A percentile compares a stretch with the other conserved stretches of the same genome.
Evolutionary conservation across 495 filamentous ascomycete species (phyloP).

Genomic region (Penicillium malachiteum): DNA sequence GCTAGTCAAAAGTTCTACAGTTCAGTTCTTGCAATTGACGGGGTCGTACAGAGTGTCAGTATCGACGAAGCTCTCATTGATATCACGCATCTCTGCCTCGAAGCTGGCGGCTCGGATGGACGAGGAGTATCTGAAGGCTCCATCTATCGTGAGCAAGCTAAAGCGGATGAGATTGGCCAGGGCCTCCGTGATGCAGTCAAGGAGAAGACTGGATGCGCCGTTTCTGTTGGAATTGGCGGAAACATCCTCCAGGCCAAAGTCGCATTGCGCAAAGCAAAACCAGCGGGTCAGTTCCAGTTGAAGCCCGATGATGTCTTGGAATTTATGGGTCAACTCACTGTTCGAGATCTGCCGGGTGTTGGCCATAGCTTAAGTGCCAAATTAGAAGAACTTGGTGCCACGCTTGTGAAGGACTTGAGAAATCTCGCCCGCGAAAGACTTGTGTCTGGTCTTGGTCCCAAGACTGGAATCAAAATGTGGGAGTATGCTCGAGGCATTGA

Average conservation of each 20-base stretch:
- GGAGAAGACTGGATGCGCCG: constrained; percentile 73
- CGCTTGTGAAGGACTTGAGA: constrained; percentile 77
- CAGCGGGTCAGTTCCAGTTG: constrained; percentile 87
- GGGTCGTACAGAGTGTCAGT: constrained; percentile 90
- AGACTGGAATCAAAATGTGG: constrained; percentile 89
- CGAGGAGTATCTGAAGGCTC: constrained; percentile 67
- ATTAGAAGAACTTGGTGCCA: constrained; percentile 82
- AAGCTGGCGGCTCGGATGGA: constrained; percentile 66
- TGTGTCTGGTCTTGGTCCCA: constrained; percentile 72
- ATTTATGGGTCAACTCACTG: constrained; percentile 71
- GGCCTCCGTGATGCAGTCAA: constrained; percentile 67
- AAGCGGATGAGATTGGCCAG: constrained; percentile 71
- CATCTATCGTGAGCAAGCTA: constrained; percentile 77
- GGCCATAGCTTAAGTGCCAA: constrained; percentile 81
- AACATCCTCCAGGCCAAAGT: constrained; percentile 91
- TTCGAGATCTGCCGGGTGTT: constrained; percentile 83
- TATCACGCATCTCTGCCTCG: constrained; percentile 64
- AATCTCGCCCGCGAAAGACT: constrained; percentile 72
- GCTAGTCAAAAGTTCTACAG: constrained; percentile 86
- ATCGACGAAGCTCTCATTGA: constrained; percentile 93
- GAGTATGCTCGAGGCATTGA: constrained; percentile 92
- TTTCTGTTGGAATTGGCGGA: constrained; percentile 91
- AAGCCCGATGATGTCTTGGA: constrained; percentile 74
- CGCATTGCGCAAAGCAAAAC: constrained; percentile 88
- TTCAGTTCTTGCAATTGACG: constrained; percentile 74